Evolutionary conservation across 768 basidiomycete genomes (phyloP), one percentile per base, ranked within the genome.

Genomic region (Rhodotorula toruloides): DNA sequence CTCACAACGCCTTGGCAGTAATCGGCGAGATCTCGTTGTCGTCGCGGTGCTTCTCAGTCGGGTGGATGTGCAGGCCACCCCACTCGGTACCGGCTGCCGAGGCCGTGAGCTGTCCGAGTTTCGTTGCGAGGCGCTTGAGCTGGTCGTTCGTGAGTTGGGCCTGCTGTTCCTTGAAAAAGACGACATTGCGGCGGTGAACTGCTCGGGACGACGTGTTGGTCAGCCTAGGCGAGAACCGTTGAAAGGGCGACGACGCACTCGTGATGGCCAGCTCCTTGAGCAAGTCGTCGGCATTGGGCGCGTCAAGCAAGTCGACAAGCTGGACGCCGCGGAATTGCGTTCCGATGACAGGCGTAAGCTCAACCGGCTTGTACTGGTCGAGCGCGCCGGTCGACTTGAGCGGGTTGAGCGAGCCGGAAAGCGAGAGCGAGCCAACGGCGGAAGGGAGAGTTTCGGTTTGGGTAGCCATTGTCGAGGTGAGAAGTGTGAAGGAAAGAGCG

Each of bases 1-100:
- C 11, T 50, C 27, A 32, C 19, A 67, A 81, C 81, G 77, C 76
- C 49, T 77, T 74, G 9, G 80, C 82, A 0, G 82, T 80, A 53
- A 85, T 84, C 29, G 84, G 81, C 32, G 80, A 81, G 21, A 85
- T 80, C 55, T 85, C 84, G 40, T 79, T 79, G 84, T 77, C 53
- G 5, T 36, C 44, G 13, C 39, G 11, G 14, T 29, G 39, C 48
- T 19, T 6, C 55, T 56, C 49, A 2, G 42, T 49, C 42, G 39
- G 47, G 47, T 37, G 57, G 22, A 57, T 58, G 39, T 46, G 47
- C 27, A 48, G 42, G 14, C 40, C 34, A 22, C 39, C 43, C 82
- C 79, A 19, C 7, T 46, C 47, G 7, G 17, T n/a, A 0, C 2
- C 49, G 56, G 1, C 34, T 14, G 27, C 37, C 4, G 4, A n/a